Conservation (phyloP, 176 grass and related monocot species). For the Lolium multiflorum region DNA sequence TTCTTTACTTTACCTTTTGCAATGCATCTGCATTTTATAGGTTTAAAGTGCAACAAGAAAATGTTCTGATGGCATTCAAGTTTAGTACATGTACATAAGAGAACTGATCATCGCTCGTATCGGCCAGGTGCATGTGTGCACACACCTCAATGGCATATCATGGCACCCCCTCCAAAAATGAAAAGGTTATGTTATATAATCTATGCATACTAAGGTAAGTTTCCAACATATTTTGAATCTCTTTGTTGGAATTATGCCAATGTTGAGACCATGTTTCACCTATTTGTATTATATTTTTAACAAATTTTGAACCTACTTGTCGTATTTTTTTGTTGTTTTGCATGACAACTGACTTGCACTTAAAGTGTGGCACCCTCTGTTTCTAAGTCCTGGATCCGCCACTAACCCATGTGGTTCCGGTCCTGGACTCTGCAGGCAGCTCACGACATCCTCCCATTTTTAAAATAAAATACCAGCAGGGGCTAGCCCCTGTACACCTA, state of each 20-base stretch:
- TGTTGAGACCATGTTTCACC: no score
- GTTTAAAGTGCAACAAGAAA: neutral
- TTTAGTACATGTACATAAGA: neutral
- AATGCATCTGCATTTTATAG: conserved; percentile 2
- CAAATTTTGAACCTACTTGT: neutral
- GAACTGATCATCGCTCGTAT: neutral
- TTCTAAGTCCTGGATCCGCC: no score
- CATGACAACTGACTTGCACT: no score
- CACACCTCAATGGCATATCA: no score
- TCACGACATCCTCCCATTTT: neutral
- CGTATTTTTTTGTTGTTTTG: no score
- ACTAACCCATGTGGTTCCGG: neutral
- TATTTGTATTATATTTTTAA: no score
- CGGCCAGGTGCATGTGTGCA: neutral
- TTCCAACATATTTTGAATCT: no score
- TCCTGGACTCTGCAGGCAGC: neutral
- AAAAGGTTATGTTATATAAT: no score
- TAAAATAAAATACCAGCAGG: neutral
- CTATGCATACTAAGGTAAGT: no score
- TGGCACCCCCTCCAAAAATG: no score
- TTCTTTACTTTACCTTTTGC: conserved; percentile 1
- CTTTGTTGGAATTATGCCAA: no score
- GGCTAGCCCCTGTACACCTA: neutral
- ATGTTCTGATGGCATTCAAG: neutral
- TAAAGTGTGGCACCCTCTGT: no score